These are phyloP conservation scores for Metschnikowia kunwiensis DNA, from an alignment of 805 yeast genomes.

Conservation along the genomic window DNA sequence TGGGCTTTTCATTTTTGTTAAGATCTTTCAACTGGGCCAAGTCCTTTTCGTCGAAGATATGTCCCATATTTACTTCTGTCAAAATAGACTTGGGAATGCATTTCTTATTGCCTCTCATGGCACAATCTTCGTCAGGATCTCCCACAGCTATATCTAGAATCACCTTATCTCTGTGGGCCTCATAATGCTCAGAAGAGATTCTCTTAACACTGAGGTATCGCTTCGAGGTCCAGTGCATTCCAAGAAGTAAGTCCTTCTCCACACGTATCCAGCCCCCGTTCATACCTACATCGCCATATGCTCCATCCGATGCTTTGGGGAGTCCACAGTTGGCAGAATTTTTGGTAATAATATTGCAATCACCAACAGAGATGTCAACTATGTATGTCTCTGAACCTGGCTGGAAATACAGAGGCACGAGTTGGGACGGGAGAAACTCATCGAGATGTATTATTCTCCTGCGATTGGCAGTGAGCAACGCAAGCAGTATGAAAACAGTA, in stretches of 20 bases:
- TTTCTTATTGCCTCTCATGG: conserved; percentile 37
- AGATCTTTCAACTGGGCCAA: conserved; percentile 6
- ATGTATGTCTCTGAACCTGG: conserved; percentile 38
- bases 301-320: conserved; percentile 13
- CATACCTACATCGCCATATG: conserved; percentile 15
- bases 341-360: conserved; percentile 24
- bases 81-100: conserved; percentile 29
- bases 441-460: conserved; percentile 32
- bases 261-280: conserved; percentile 40
- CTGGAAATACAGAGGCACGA: conserved; percentile 40
- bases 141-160: conserved; percentile 42
- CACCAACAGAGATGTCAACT: conserved; percentile 40
- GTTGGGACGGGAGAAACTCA: conserved; percentile 11
- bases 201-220: conserved; percentile 37
- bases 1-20: conserved; percentile 10
- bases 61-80: conserved; percentile 26
- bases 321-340: conserved; percentile 13
- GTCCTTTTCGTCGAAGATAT: conserved; percentile 29
- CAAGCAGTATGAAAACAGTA: conserved; percentile 18
- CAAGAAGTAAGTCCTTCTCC: conserved; percentile 47
- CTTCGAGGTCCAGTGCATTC: conserved; percentile 40
- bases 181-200: conserved; percentile 23
- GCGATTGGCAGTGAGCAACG: conserved; percentile 39
- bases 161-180: conserved; percentile 25
- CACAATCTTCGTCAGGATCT: conserved; percentile 28